A percentile compares a stretch with the other conserved stretches of the same genome.
phyloP scores from a whole-genome alignment of 1,284 basidiomycete species.

The Gomphus sp. region DNA sequence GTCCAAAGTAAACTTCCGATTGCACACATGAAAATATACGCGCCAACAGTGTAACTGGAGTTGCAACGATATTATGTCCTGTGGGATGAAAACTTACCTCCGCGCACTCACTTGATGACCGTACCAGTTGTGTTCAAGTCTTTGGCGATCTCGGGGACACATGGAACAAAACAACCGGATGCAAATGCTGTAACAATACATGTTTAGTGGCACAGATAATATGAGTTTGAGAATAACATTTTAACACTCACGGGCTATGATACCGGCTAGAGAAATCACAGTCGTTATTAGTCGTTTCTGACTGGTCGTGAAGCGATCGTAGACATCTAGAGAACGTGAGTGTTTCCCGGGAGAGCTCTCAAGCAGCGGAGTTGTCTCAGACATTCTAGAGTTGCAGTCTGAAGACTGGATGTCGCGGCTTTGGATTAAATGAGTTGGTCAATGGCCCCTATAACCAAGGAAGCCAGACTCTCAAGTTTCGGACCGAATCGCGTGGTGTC shows the following conservation, averaged over 20 bases:
- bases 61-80: not conserved
- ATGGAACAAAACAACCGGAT: conserved; percentile 32
- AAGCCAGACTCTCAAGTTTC: not conserved
- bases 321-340: conserved; percentile 26
- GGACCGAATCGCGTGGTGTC: not conserved
- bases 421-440: not conserved
- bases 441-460: not conserved
- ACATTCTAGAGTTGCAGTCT: not conserved
- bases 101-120: conserved; percentile 20
- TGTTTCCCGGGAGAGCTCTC: not conserved
- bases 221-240: not conserved
- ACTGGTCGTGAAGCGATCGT: conserved; percentile 37
- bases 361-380: conserved; percentile 3
- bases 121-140: conserved; percentile 26
- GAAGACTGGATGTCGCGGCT: not conserved
- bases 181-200: conserved; percentile 24
- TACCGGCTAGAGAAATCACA: conserved; percentile 41
- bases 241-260: conserved; percentile 34
- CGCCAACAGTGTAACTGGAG: conserved; percentile 23
- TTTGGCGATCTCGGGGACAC: conserved; percentile 29
- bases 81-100: not conserved
- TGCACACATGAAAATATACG: conserved; percentile 11
- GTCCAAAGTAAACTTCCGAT: conserved; percentile 26
- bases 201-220: not conserved
- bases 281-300: conserved; percentile 40